Conservation (phyloP, 106 monocot species). For the Allium sativum region DNA sequence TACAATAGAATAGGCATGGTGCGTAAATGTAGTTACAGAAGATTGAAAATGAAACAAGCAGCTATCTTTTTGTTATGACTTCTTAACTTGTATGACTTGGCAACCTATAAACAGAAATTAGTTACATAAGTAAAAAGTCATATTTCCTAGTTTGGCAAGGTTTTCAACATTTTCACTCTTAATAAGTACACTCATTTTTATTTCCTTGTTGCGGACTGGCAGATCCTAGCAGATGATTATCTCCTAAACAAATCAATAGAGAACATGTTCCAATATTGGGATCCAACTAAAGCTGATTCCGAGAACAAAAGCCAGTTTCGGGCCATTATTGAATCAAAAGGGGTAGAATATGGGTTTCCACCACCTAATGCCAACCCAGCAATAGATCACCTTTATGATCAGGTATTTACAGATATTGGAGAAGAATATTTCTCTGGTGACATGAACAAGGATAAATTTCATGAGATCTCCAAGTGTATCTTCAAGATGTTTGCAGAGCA, state of each 20-base stretch:
- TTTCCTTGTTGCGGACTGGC: background rate
- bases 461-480: conserved; percentile 15
- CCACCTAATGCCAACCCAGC: conserved; percentile 27
- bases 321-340: conserved; percentile 27
- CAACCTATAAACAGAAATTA: too few species aligned
- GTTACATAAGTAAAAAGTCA: too few species aligned
- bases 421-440: conserved; percentile 11
- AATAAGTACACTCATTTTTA: too few species aligned
- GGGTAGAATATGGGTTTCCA: conserved; percentile 28
- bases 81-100: too few species aligned
- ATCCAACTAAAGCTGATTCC: conserved; percentile 3
- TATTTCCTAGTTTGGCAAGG: too few species aligned
- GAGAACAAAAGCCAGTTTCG: conserved; percentile 16
- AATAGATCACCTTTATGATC: conserved; percentile 28
- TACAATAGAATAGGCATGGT: too few species aligned
- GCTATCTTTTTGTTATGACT: too few species aligned
- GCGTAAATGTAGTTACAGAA: too few species aligned
- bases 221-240: conserved; percentile 25
- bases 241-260: conserved; percentile 14
- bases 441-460: conserved; percentile 19
- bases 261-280: conserved; percentile 26
- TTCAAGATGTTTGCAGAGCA: conserved; percentile 27
- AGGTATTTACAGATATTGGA: conserved; percentile 17
- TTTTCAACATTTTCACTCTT: too few species aligned
- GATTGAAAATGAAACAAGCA: too few species aligned